Percentiles rank a stretch among this genome's conserved stretches.
Conservation (phyloP, 768 basidiomycete genomes). For the Baorangia bicolor region DNA sequence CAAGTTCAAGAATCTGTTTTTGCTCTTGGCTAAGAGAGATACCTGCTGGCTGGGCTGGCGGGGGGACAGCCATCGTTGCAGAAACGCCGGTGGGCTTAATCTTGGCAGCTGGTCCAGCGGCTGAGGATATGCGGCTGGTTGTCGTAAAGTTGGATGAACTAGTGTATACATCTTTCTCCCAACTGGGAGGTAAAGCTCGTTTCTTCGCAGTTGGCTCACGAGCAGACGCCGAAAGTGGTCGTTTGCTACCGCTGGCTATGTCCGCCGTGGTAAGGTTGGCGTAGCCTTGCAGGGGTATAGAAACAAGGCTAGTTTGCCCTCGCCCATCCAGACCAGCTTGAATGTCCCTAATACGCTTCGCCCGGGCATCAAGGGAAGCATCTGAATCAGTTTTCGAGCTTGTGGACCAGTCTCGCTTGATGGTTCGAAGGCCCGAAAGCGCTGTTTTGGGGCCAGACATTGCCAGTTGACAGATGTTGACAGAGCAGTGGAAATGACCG, state of each 20-base stretch:
- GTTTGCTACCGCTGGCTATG: conserved; percentile 34
- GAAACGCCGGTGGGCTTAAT: conserved; percentile 6
- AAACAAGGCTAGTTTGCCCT: conserved; percentile 26
- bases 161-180: conserved; percentile 40
- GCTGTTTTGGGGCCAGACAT: conserved; percentile 36
- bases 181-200: conserved; percentile 53
- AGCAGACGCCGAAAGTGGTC: conserved; percentile 23
- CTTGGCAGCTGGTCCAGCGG: conserved; percentile 7
- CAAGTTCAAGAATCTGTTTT: conserved; percentile 75
- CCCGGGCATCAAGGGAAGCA: conserved; percentile 18
- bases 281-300: conserved; percentile 10
- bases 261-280: conserved; percentile 15
- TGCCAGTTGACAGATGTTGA: neutral
- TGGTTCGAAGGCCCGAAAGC: conserved; percentile 58
- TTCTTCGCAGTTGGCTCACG: conserved; percentile 45
- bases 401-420: conserved; percentile 64
- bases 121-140: conserved; percentile 11
- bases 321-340: conserved; percentile 53
- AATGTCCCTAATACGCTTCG: conserved; percentile 54
- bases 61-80: neutral
- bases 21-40: conserved; percentile 85
- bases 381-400: conserved; percentile 36
- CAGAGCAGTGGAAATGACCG: neutral
- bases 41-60: conserved; percentile 30
- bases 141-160: conserved; percentile 36